Conservation (phyloP, 2,329 filamentous ascomycete species). For the Calonectria pteridis region DNA sequence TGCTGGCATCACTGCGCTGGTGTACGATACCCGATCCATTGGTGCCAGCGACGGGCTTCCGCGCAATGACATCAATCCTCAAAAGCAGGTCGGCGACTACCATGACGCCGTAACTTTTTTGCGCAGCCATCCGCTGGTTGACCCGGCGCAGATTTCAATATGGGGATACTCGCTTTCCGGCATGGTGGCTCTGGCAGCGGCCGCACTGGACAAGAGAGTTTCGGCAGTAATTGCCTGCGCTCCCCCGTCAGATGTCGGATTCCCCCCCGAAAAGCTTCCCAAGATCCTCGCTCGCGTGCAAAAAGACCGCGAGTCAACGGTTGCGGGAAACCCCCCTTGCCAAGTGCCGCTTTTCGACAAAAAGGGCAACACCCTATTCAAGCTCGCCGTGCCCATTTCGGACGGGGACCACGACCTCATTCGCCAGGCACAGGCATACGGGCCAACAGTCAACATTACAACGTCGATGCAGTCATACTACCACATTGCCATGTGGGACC, state of each 20-base stretch:
- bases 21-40: slow-evolving; percentile 52
- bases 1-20: slow-evolving; percentile 50
- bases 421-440: slow-evolving; percentile 17
- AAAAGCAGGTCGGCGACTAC: slow-evolving; percentile 47
- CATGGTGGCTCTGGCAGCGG: slow-evolving; percentile 42
- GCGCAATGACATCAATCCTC: slow-evolving; percentile 53
- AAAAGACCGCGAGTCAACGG: slow-evolving; percentile 16
- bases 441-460: slow-evolving; percentile 14
- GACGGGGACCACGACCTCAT: slow-evolving; percentile 17
- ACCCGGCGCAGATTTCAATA: slow-evolving; percentile 40
- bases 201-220: slow-evolving; percentile 45
- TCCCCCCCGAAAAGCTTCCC: slow-evolving; percentile 8
- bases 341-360: slow-evolving; percentile 22
- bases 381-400: slow-evolving; percentile 16
- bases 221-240: slow-evolving; percentile 6
- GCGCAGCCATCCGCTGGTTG: slow-evolving; percentile 56
- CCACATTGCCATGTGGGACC: slow-evolving; percentile 21
- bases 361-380: slow-evolving; percentile 16
- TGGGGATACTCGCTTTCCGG: slow-evolving; percentile 50
- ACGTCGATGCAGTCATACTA: slow-evolving; percentile 25
- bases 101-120: slow-evolving; percentile 54
- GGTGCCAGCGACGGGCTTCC: slow-evolving; percentile 54
- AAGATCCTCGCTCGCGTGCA: slow-evolving; percentile 18
- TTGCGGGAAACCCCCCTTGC: slow-evolving; percentile 15
- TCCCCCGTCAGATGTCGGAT: slow-evolving; percentile 8